Evolutionary conservation across 1,284 basidiomycete species (phyloP).

Genomic region (Pholiota adiposa): DNA sequence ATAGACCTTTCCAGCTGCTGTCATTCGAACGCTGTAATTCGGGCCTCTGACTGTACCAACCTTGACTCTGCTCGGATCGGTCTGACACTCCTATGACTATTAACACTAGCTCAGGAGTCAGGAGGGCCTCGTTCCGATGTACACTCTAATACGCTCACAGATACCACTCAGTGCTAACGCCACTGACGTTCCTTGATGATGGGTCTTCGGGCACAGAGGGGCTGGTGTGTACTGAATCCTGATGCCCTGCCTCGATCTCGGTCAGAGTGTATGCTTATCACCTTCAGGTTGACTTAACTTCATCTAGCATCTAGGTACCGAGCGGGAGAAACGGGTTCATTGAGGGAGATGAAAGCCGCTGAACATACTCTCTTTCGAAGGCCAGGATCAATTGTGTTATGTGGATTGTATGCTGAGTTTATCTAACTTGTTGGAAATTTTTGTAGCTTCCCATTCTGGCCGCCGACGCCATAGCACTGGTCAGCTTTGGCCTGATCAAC

Average conservation of each 20-base stretch:
- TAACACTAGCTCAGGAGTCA: neutral
- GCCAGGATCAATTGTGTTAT: neutral
- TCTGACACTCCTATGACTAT: neutral
- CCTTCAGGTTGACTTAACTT: neutral
- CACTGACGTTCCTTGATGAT: neutral
- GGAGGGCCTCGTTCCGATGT: neutral
- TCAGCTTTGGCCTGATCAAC: too few relatives aligned
- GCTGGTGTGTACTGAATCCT: neutral
- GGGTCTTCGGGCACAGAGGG: neutral
- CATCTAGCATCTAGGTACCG: neutral
- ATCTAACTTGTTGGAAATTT: too few relatives aligned
- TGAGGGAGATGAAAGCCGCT: neutral
- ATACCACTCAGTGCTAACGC: neutral
- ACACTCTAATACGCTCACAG: too few relatives aligned
- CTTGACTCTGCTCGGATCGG: neutral
- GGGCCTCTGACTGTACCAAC: too few relatives aligned
- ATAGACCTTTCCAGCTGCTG: neutral
- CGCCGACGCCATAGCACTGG: too few relatives aligned
- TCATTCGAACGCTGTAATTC: neutral
- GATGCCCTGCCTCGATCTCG: neutral
- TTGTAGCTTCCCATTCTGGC: neutral
- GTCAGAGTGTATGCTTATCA: neutral
- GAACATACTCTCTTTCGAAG: neutral
- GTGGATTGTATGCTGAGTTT: too few relatives aligned
- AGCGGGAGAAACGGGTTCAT: neutral